Percentiles rank a stretch among this genome's conserved stretches.
Conservation (phyloP, 2,329 filamentous ascomycete genomes). For the Ramularia collo-cygni region DNA sequence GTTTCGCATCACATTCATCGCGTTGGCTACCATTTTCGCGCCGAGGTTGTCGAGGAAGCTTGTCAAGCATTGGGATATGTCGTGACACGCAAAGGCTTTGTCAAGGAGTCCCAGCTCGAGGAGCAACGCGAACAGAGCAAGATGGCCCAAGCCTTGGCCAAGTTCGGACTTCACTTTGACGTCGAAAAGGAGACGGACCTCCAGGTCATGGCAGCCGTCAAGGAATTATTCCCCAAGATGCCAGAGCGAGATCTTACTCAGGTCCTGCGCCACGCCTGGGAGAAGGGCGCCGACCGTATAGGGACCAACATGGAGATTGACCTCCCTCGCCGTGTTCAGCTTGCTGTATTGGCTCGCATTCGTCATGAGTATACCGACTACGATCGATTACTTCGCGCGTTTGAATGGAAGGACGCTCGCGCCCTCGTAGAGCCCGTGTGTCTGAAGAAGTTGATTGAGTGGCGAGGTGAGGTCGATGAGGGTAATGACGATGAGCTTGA, state of each 20-base stretch:
- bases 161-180: constrained; percentile 24
- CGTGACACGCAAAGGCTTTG: constrained; percentile 22
- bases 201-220: constrained; percentile 53
- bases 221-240: constrained; percentile 57
- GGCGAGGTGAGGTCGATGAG: constrained; percentile 53
- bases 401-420: constrained; percentile 48
- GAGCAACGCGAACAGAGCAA: constrained; percentile 17
- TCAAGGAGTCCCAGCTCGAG: constrained; percentile 22
- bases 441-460: constrained; percentile 52
- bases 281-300: constrained; percentile 52
- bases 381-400: constrained; percentile 49
- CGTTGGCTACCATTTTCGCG: constrained; percentile 58
- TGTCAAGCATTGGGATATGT: constrained; percentile 46
- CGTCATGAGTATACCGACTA: constrained; percentile 58
- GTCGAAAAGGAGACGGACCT: constrained; percentile 30
- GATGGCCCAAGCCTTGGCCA: constrained; percentile 32
- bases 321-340: constrained; percentile 51
- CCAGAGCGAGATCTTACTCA: constrained; percentile 50
- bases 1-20: constrained; percentile 55
- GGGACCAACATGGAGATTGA: constrained; percentile 50
- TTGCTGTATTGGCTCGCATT: constrained; percentile 57
- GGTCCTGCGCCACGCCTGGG: constrained; percentile 55
- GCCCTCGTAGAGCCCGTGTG: constrained; percentile 48
- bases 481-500: constrained; percentile 45
- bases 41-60: constrained; percentile 51